These are phyloP conservation scores for Thelephora terrestris DNA, from an alignment of 1,284 basidiomycete species.

Conservation along the genomic window DNA sequence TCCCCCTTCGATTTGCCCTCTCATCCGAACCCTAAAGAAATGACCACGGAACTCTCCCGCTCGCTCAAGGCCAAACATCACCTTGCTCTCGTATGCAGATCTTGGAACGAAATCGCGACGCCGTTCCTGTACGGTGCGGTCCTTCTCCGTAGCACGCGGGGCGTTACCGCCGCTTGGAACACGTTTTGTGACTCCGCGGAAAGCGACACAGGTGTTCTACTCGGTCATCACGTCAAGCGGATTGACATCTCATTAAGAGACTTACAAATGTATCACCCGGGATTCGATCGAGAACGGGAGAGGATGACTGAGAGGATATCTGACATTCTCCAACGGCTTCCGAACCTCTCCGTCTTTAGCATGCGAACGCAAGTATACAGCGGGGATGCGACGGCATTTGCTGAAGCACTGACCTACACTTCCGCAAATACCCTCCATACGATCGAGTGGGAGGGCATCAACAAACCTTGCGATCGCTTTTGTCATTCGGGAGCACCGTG, in stretches of 20 bases:
- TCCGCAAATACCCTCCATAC: background rate
- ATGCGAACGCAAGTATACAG: too few species aligned
- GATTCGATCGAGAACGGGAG: background rate
- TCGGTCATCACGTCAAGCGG: background rate
- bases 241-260: background rate
- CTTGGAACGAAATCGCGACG: background rate
- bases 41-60: background rate
- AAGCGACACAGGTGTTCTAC: background rate
- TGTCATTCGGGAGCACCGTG: too few species aligned
- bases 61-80: background rate
- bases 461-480: background rate
- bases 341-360: background rate
- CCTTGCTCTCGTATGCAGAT: background rate
- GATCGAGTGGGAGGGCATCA: background rate
- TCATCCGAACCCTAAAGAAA: background rate
- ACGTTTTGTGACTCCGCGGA: background rate
- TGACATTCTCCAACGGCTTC: background rate
- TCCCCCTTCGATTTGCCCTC: background rate
- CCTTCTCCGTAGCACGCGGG: background rate
- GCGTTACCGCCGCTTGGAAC: background rate
- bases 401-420: background rate
- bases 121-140: background rate
- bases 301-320: too few species aligned
- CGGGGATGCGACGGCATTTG: background rate
- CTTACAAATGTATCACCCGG: background rate